A percentile compares a stretch with the other conserved stretches of the same genome.
Evolutionary conservation across 2,329 filamentous ascomycete species (phyloP).

Genomic region (Fusarium sp.): DNA sequence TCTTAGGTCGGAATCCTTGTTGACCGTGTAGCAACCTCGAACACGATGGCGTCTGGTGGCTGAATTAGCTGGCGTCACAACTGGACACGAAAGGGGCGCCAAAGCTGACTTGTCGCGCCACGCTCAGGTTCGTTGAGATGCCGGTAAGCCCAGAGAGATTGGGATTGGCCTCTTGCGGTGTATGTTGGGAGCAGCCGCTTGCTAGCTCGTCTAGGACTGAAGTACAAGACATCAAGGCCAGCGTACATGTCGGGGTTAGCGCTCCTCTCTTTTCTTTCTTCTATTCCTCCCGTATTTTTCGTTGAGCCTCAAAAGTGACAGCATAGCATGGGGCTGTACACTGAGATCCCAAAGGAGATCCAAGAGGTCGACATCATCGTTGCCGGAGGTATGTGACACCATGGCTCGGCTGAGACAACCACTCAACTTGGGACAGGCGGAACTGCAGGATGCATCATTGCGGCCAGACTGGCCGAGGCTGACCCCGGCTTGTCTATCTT

Average conservation of each 20-base stretch:
- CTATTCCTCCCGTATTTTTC: neutral
- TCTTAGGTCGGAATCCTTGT: neutral
- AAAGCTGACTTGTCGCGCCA: neutral
- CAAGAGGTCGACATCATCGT: neutral
- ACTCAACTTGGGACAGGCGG: neutral
- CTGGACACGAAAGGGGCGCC: neutral
- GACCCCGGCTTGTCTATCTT: neutral
- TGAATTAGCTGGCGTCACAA: neutral
- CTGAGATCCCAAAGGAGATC: neutral
- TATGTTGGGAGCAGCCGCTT: neutral
- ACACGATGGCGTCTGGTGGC: neutral
- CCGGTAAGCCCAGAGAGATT: neutral
- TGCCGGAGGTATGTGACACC: neutral
- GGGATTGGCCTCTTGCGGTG: neutral
- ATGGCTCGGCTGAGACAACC: neutral
- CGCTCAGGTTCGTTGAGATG: neutral
- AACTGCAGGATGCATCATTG: neutral
- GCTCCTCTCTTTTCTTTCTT: neutral
- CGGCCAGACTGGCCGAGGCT: neutral
- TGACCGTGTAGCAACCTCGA: neutral
- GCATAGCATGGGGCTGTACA: neutral
- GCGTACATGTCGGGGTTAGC: neutral
- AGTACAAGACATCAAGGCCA: neutral
- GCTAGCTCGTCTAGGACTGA: neutral
- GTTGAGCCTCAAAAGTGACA: neutral